Evolutionary conservation across 768 basidiomycete genomes (phyloP).

Genomic region (Kwoniella sp.): DNA sequence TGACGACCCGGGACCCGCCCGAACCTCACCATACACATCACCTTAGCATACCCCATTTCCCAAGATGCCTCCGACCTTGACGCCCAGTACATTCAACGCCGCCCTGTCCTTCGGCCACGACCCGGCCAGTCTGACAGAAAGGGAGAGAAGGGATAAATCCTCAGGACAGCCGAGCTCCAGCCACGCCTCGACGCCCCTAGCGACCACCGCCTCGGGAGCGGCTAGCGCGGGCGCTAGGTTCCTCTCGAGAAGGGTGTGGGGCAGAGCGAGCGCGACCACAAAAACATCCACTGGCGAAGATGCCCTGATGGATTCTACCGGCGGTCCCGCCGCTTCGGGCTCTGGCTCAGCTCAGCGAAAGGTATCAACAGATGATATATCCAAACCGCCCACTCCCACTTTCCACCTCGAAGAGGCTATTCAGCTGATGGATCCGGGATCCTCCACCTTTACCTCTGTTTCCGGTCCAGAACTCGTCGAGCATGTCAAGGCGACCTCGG

Average conservation of each 20-base stretch:
- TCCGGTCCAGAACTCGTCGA: constrained; percentile 29
- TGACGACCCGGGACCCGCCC: constrained; percentile 13
- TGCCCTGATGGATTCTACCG: not conserved
- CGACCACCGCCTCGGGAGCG: not conserved
- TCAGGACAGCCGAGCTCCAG: no score
- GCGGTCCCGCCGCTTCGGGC: not conserved
- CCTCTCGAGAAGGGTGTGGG: constrained; percentile 12
- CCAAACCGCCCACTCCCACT: not conserved
- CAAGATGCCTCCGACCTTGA: not conserved
- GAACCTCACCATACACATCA: not conserved
- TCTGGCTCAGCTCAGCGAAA: not conserved
- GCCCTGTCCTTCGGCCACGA: no score
- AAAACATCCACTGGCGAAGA: constrained; percentile 15
- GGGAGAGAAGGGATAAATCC: no score
- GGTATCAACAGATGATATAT: constrained; percentile 2
- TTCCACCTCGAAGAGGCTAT: constrained; percentile 20
- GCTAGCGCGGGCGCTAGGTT: constrained; percentile 7
- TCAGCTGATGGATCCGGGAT: constrained; percentile 8
- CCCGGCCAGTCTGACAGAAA: no score
- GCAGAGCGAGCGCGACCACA: constrained; percentile 14
- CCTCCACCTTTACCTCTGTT: not conserved
- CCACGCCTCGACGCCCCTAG: no score
- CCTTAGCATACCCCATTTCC: not conserved
- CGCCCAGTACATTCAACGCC: no score
- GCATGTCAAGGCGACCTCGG: constrained; percentile 30